A percentile compares a stretch with the other conserved stretches of the same genome.
phyloP scores from a whole-genome alignment of 441 rosid genomes.

The Mallotus japonicus region DNA sequence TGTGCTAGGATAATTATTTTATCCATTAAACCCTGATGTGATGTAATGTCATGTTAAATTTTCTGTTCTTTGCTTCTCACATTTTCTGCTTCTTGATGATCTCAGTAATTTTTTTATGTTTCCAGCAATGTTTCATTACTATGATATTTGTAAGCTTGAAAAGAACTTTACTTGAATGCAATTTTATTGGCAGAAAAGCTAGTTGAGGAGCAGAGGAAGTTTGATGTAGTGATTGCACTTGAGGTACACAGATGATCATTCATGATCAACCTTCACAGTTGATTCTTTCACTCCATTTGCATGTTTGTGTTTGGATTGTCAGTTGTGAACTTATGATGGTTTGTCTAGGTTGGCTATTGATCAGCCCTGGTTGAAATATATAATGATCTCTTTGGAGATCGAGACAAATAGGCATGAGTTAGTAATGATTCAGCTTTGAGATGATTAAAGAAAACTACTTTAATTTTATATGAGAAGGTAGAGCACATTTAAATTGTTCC shows the following conservation, averaged over 20 bases:
- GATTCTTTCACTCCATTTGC: neutral
- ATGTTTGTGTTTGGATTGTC: neutral
- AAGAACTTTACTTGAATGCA: conserved; percentile 9
- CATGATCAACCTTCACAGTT: neutral
- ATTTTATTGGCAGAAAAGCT: conserved; percentile 58
- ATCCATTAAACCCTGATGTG: neutral
- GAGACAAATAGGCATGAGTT: neutral
- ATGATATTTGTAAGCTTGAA: neutral
- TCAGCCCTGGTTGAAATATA: neutral
- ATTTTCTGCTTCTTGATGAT: neutral
- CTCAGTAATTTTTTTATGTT: neutral
- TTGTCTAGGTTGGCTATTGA: neutral
- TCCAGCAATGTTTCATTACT: neutral
- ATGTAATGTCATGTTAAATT: neutral
- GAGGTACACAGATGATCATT: conserved; percentile 45
- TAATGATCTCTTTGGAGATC: too few species aligned
- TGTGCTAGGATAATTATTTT: neutral
- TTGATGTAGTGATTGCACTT: conserved; percentile 80
- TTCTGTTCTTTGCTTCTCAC: neutral
- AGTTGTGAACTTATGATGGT: neutral
- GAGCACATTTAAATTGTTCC: conserved; percentile 12
- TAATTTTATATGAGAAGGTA: neutral
- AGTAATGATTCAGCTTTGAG: neutral
- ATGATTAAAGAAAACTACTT: neutral
- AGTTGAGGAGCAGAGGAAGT: conserved; percentile 69